These are phyloP conservation scores for Blakeslea trispora DNA, from an alignment of 371 early-diverging fungal genomes.

Conservation along the genomic window DNA sequence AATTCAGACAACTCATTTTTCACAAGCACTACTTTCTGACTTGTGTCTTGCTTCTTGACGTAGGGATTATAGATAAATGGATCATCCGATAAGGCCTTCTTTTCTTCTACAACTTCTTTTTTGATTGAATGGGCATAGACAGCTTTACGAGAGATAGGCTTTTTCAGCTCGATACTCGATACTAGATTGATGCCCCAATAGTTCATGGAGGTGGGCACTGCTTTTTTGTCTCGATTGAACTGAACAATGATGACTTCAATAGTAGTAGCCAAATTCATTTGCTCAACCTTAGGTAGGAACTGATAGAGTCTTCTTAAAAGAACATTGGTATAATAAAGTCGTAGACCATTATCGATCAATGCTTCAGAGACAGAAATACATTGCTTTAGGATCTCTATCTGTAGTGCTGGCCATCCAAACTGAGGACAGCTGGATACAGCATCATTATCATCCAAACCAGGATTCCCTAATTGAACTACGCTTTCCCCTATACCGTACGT, in stretches of 20 bases:
- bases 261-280: constrained; percentile 64
- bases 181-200: constrained; percentile 57
- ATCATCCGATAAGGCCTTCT: constrained; percentile 25
- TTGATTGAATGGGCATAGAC: constrained; percentile 24
- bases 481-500: constrained; percentile 68
- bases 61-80: constrained; percentile 83
- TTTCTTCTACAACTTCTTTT: constrained; percentile 2
- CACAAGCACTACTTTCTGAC: constrained; percentile 47
- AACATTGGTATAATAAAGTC: constrained; percentile 65
- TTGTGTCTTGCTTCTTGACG: constrained; percentile 50
- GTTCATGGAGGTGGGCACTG: constrained; percentile 22
- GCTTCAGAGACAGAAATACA: constrained; percentile 75
- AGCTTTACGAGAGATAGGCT: constrained; percentile 46
- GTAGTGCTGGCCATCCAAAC: constrained; percentile 80
- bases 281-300: constrained; percentile 67
- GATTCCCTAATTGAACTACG: constrained; percentile 53
- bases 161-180: constrained; percentile 35
- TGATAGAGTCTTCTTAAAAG: constrained; percentile 66
- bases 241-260: constrained; percentile 55
- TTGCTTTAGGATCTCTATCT: constrained; percentile 75
- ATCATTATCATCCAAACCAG: constrained; percentile 2
- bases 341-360: constrained; percentile 63
- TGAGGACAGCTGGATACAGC: too few species aligned
- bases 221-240: background rate
- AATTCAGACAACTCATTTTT: constrained; percentile 71